These are phyloP conservation scores for Phycomyces nitens DNA, from an alignment of 192 early-diverging fungal species.

Conservation along the genomic window DNA sequence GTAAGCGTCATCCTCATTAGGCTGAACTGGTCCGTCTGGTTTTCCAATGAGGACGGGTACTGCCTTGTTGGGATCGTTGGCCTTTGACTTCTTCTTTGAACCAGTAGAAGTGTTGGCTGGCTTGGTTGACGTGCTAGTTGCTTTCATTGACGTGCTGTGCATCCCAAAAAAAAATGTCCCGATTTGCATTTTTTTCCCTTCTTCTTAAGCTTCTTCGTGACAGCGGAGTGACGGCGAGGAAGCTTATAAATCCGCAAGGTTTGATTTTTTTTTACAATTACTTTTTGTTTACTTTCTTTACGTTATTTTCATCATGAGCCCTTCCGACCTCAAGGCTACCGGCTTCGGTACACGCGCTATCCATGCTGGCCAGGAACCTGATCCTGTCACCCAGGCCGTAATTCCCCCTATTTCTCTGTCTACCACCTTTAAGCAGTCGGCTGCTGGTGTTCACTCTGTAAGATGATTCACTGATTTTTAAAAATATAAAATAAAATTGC, in stretches of 20 bases:
- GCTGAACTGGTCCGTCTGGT: slow-evolving; percentile 43
- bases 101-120: too few species aligned
- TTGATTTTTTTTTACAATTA: too few species aligned
- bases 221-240: too few species aligned
- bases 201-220: too few species aligned
- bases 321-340: slow-evolving; percentile 3
- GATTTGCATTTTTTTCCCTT: too few species aligned
- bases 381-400: slow-evolving; percentile 93
- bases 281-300: not conserved
- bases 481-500: not conserved
- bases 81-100: too few species aligned
- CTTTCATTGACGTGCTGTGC: too few species aligned
- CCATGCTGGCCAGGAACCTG: slow-evolving; percentile 88
- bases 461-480: slow-evolving; percentile 1
- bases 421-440: slow-evolving; percentile 92
- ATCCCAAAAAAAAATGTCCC: too few species aligned
- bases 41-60: slow-evolving; percentile 43
- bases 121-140: too few species aligned
- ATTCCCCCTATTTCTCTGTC: slow-evolving; percentile 94
- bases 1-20: slow-evolving; percentile 52
- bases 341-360: slow-evolving; percentile 93
- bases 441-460: slow-evolving; percentile 87
- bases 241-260: too few species aligned
- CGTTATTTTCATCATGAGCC: not conserved
- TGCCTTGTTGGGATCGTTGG: slow-evolving; percentile 23